Evolutionary conservation across 2,329 filamentous ascomycete species (phyloP), one percentile per base, ranked within the genome.

Genomic region (Colletotrichum incanum): DNA sequence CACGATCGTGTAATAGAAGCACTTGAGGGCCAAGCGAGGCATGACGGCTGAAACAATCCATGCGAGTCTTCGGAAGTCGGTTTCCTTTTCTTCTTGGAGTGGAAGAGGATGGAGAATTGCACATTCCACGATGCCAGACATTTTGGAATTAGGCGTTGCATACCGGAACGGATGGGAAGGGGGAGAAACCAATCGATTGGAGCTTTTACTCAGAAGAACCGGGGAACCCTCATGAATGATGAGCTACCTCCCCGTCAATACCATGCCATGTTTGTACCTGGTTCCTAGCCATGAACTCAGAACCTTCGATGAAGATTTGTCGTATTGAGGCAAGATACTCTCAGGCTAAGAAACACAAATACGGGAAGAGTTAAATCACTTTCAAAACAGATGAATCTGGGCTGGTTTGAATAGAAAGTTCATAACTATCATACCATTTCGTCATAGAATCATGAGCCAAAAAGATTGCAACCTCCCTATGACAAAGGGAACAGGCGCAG

Each of bases 381-480:
- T 41, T 39, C 11, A 8, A 26, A n/a, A 37, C 6, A 16, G 5
- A n/a, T 5, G 7, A n/a, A 11, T 5, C n/a, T 1, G 34, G 28
- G 45, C 43, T 45, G 55, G 16, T 54, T 67, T 47, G 23, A 58
- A 65, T 65, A 12, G 28, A 58, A 58, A 31, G 65, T 73, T 75
- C 73, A 61, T 75, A 74, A 75, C 68, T 74, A 66, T 75, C 73
- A 74, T 75, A 72, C 72, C 73, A 75, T 75, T 75, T 75, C 73
- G 59, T 75, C 73, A 74, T 74, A 69, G 72, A 67, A 70, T 75
- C 73, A 75, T 75, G 68, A 74, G 62, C 71, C 72, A 61, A 65
- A 71, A 52, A 75, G 52, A 74, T 71, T 50, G 61, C 65, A 65
- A 73, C 65, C 63, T 52, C 61, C 66, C 54, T 39, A 64, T 67